phyloP scores from a whole-genome alignment of 352 stramenopile genomes.

The Phytophthora hybrid region DNA sequence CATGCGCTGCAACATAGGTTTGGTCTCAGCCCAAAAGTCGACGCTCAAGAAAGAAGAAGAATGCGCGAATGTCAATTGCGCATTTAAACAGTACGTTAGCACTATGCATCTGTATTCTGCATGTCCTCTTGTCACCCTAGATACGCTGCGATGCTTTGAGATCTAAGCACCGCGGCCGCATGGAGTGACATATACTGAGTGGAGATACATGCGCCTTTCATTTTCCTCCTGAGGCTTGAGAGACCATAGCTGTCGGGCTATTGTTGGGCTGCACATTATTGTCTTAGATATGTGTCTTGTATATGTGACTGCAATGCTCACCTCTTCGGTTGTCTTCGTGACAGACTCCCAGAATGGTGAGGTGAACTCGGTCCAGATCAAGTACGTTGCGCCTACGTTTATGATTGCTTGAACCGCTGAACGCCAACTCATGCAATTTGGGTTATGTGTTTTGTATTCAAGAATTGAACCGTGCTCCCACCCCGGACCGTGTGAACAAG shows the following conservation, averaged over 20 bases:
- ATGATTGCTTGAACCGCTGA: not conserved
- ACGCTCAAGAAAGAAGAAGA: conserved; percentile 67
- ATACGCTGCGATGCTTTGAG: conserved; percentile 67
- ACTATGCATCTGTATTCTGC: conserved; percentile 3
- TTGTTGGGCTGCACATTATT: conserved; percentile 40
- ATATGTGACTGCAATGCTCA: conserved; percentile 8
- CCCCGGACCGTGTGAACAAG: conserved; percentile 80
- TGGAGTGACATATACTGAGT: conserved; percentile 59
- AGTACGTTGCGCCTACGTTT: conserved; percentile 38
- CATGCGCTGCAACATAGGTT: conserved; percentile 23
- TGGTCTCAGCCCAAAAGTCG: conserved; percentile 41
- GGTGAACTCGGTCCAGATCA: conserved; percentile 59
- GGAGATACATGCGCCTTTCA: conserved; percentile 14
- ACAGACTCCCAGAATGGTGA: conserved; percentile 54
- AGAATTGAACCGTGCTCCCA: conserved; percentile 91
- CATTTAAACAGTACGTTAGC: conserved; percentile 74
- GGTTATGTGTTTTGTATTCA: conserved; percentile 1
- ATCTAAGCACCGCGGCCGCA: conserved; percentile 50
- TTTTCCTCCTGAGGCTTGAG: conserved; percentile 44
- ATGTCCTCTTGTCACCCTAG: conserved; percentile 52
- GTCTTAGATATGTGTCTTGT: not conserved
- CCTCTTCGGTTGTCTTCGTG: conserved; percentile 5
- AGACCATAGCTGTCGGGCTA: conserved; percentile 34
- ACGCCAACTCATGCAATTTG: not conserved
- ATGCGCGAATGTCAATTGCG: conserved; percentile 63